Percentiles rank a stretch among this genome's conserved stretches.
Evolutionary conservation across 2,329 filamentous ascomycete species (phyloP).

Genomic region (Grosmannia clavigera): DNA sequence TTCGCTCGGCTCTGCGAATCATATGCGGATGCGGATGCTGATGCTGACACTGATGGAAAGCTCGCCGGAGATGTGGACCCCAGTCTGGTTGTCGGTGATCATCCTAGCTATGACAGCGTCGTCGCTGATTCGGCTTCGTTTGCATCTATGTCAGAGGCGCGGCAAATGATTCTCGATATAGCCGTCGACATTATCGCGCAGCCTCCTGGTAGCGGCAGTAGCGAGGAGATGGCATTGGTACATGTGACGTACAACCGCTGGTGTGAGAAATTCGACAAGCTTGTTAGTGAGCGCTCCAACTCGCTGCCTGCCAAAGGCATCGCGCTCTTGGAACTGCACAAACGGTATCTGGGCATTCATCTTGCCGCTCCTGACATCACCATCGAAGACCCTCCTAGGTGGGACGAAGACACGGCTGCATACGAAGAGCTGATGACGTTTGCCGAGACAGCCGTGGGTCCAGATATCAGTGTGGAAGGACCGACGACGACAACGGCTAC

Average conservation of each 20-base stretch:
- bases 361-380: background rate
- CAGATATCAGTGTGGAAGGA: background rate
- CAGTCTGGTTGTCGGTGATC: background rate
- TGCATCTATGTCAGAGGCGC: background rate
- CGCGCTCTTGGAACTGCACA: slow-evolving; percentile 4
- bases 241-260: background rate
- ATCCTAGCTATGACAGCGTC: background rate
- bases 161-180: slow-evolving; percentile 1
- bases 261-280: slow-evolving; percentile 1
- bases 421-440: background rate
- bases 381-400: background rate
- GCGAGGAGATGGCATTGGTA: background rate
- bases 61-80: slow-evolving; percentile 4
- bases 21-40: background rate
- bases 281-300: background rate
- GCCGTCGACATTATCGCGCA: background rate
- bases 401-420: background rate
- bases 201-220: too few species aligned
- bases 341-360: background rate
- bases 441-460: background rate
- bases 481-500: background rate
- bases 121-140: background rate
- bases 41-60: background rate
- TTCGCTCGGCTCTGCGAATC: background rate
- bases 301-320: background rate